A percentile compares a stretch with the other conserved stretches of the same genome.
Evolutionary conservation across 2,329 filamentous ascomycete genomes (phyloP).

Genomic region (Plenodomus tracheiphilus): DNA sequence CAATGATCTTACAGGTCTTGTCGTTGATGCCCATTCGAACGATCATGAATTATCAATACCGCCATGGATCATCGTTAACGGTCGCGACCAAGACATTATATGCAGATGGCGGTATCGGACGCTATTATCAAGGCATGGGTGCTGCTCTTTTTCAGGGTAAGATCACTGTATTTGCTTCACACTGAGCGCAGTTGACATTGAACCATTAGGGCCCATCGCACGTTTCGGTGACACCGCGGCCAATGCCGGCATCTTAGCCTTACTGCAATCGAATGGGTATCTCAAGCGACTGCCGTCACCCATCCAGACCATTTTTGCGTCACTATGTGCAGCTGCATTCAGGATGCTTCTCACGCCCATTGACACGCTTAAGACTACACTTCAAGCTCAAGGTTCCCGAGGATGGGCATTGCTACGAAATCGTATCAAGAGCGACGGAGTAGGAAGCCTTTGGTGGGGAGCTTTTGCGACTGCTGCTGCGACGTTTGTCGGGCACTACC

Average conservation of each 20-base stretch:
- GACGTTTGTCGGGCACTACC: slow-evolving; percentile 36
- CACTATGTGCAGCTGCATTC: slow-evolving; percentile 29
- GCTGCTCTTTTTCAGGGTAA: slow-evolving; percentile 30
- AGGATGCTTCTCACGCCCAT: slow-evolving; percentile 34
- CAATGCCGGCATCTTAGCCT: slow-evolving; percentile 33
- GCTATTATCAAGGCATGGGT: slow-evolving; percentile 32
- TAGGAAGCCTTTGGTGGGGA: slow-evolving; percentile 37
- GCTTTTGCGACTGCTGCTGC: slow-evolving; percentile 36
- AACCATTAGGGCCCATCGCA: slow-evolving; percentile 22
- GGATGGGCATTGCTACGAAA: slow-evolving; percentile 25
- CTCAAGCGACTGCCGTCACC: slow-evolving; percentile 28
- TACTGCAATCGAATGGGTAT: slow-evolving; percentile 31
- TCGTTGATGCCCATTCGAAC: slow-evolving; percentile 35
- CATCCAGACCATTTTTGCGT: slow-evolving; percentile 33
- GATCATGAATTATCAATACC: slow-evolving; percentile 39
- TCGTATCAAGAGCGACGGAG: slow-evolving; percentile 29
- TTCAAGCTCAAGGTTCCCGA: slow-evolving; percentile 29
- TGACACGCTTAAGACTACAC: slow-evolving; percentile 33
- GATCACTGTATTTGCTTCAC: neutral
- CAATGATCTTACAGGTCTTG: slow-evolving; percentile 36
- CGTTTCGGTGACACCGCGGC: slow-evolving; percentile 36
- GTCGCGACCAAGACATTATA: slow-evolving; percentile 32
- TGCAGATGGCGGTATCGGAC: slow-evolving; percentile 26
- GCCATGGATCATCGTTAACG: slow-evolving; percentile 29
- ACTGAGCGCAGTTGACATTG: neutral